phyloP scores from a whole-genome alignment of 2,329 filamentous ascomycete genomes.

The Aureobasidium mangrovei region DNA sequence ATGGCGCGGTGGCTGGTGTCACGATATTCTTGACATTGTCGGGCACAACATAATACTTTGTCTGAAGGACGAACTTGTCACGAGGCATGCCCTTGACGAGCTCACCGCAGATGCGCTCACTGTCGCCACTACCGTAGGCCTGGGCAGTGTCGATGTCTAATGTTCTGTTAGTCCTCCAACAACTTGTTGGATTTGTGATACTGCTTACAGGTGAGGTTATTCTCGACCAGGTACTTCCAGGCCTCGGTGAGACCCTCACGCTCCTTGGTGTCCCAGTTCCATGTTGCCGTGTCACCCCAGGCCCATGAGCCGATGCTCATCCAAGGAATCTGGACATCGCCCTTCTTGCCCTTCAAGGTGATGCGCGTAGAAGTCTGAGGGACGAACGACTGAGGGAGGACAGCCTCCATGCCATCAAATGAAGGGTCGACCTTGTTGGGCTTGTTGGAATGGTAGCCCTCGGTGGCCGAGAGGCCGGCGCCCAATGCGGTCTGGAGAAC shows the following conservation, averaged over 20 bases:
- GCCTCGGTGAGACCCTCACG: constrained; percentile 30
- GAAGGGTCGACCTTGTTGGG: constrained; percentile 18
- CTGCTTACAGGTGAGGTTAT: constrained; percentile 28
- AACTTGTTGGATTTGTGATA: background rate
- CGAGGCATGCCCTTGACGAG: constrained; percentile 31
- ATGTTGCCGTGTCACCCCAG: constrained; percentile 23
- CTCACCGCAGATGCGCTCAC: constrained; percentile 34
- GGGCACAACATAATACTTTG: constrained; percentile 33
- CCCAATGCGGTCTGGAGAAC: constrained; percentile 21
- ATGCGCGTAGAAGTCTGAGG: constrained; percentile 15
- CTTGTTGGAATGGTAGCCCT: constrained; percentile 20
- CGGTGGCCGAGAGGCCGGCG: constrained; percentile 19
- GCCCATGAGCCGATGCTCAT: constrained; percentile 23
- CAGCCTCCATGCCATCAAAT: constrained; percentile 17
- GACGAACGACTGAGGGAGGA: constrained; percentile 16
- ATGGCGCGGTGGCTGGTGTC: constrained; percentile 27
- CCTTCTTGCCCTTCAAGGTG: constrained; percentile 19
- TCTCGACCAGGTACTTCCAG: constrained; percentile 30
- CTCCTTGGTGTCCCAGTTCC: constrained; percentile 30
- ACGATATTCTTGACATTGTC: constrained; percentile 27
- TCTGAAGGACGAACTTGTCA: constrained; percentile 33
- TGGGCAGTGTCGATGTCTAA: constrained; percentile 36
- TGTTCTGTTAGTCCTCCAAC: background rate
- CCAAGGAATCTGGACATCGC: constrained; percentile 18
- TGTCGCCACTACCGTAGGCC: constrained; percentile 35